phyloP scores from a whole-genome alignment of 73 alveolate species.

The Tetrahymena malaccensis region DNA sequence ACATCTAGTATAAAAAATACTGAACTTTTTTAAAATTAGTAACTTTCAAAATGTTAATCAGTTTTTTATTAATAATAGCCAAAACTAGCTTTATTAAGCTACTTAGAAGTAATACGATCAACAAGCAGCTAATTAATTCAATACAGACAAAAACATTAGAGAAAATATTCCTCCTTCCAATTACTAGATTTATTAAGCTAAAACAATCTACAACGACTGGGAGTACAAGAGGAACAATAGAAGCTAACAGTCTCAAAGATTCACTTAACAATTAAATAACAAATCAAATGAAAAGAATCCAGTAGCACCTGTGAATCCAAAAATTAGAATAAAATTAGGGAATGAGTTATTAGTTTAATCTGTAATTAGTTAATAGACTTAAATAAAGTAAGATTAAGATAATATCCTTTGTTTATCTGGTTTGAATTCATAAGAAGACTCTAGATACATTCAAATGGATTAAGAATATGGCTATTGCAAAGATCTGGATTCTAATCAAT shows the following conservation, averaged over 20 bases:
- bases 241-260: too few relatives aligned
- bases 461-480: background rate
- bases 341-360: background rate
- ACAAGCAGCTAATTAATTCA: background rate
- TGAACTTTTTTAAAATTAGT: too few relatives aligned
- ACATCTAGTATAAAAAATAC: too few relatives aligned
- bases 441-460: background rate
- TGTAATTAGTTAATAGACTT: background rate
- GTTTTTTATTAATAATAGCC: background rate
- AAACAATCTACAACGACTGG: background rate
- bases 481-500: background rate
- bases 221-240: background rate
- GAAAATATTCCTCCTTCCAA: background rate
- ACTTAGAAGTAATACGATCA: background rate
- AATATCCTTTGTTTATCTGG: background rate
- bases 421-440: background rate
- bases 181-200: background rate
- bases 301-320: background rate
- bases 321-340: background rate
- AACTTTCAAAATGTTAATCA: background rate
- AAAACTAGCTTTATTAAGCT: background rate
- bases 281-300: background rate
- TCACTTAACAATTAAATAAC: too few relatives aligned
- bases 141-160: background rate
- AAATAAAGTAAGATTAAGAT: background rate